Conservation (phyloP, 148 eudicot genomes). For the Bassia scoparia region DNA sequence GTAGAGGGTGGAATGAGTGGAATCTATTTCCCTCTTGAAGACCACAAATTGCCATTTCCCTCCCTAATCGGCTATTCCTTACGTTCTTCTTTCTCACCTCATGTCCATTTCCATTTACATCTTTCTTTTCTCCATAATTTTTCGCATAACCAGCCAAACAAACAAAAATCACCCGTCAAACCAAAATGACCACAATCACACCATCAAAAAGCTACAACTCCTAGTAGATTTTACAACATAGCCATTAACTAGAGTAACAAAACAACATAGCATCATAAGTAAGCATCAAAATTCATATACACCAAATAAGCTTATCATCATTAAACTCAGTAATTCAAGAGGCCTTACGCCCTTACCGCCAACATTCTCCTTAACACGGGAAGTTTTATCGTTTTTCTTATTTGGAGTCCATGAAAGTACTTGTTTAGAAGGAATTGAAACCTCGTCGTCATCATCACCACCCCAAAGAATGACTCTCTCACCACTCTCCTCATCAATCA, state of each 20-base stretch:
- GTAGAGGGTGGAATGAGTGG: too few relatives aligned
- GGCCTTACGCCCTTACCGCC: conserved; percentile 22
- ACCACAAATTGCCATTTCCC: too few relatives aligned
- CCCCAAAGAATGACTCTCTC: conserved; percentile 62
- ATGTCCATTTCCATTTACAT: too few relatives aligned
- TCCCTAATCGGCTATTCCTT: too few relatives aligned
- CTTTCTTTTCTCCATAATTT: too few relatives aligned
- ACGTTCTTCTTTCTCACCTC: too few relatives aligned
- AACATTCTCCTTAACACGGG: neutral
- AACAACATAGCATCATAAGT: neutral
- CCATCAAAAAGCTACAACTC: too few relatives aligned
- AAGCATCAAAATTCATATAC: neutral
- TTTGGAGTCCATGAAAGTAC: conserved; percentile 38
- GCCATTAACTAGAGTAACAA: neutral
- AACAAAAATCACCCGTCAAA: too few relatives aligned
- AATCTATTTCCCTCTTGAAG: too few relatives aligned
- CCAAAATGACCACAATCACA: too few relatives aligned
- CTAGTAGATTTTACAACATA: too few relatives aligned
- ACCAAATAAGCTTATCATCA: neutral
- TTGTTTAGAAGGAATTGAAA: conserved; percentile 30
- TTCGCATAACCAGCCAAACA: too few relatives aligned
- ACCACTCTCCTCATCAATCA: conserved; percentile 50
- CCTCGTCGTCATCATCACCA: conserved; percentile 36
- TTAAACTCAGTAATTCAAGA: neutral
- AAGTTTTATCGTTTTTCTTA: conserved; percentile 1